Evolutionary conservation across 2,329 filamentous ascomycete species (phyloP).

Genomic region (Ceratocystis cubensis): DNA sequence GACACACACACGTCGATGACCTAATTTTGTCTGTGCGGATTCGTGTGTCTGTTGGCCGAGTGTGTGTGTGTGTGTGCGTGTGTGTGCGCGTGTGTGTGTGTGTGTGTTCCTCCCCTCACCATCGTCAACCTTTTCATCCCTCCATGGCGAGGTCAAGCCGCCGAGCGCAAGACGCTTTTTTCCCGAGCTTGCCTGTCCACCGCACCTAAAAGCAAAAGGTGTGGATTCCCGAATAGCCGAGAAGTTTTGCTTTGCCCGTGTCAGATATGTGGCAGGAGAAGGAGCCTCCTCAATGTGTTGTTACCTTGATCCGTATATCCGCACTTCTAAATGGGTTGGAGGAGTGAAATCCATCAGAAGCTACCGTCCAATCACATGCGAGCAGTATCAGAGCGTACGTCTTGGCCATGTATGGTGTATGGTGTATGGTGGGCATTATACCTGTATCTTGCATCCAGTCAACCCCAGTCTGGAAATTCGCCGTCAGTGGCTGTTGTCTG

Average conservation of each 20-base stretch:
- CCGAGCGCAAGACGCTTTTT: neutral
- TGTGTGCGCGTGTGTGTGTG: neutral
- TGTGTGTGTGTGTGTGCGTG: neutral
- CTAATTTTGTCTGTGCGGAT: neutral
- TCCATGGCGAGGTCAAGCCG: neutral
- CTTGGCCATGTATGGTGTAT: no score
- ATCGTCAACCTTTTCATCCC: neutral
- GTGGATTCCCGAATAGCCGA: neutral
- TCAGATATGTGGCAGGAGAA: neutral
- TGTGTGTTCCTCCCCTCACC: neutral
- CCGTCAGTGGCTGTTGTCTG: neutral
- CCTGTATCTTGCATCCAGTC: neutral
- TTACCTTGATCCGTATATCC: neutral
- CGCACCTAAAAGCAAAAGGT: neutral
- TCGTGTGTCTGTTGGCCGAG: neutral
- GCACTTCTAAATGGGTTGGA: neutral
- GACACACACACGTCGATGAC: no score
- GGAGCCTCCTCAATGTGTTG: neutral
- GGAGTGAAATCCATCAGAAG: neutral
- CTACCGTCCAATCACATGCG: neutral
- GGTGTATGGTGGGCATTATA: neutral
- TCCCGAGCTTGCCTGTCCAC: neutral
- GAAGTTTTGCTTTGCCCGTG: neutral
- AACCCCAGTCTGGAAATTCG: neutral
- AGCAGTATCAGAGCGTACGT: neutral